Conservation (phyloP, 2,329 filamentous ascomycete species). For the Clarireedia monteithiana region DNA sequence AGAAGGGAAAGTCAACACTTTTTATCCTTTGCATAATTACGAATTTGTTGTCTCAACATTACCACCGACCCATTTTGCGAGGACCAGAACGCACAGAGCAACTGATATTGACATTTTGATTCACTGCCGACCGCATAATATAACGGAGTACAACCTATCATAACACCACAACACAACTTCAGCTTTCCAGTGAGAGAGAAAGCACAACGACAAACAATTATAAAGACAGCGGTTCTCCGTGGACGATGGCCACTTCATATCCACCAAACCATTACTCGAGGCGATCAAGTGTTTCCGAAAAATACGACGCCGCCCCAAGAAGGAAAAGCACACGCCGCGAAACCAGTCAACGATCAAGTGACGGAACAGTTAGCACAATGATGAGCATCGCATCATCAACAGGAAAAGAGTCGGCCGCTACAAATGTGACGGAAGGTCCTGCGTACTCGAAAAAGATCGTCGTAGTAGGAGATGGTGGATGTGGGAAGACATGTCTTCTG, state of each 20-base stretch:
- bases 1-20: neutral
- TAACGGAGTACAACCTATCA: neutral
- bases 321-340: slow-evolving; percentile 27
- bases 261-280: slow-evolving; percentile 25
- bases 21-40: neutral
- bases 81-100: too few relatives aligned
- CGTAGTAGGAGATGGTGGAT: slow-evolving; percentile 94
- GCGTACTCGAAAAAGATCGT: slow-evolving; percentile 99
- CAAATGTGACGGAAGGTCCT: slow-evolving; percentile 82
- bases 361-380: slow-evolving; percentile 83
- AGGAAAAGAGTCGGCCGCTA: slow-evolving; percentile 69
- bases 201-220: too few relatives aligned
- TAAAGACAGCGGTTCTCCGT: too few relatives aligned
- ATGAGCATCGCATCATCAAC: slow-evolving; percentile 62
- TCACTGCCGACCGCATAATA: neutral
- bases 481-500: slow-evolving; percentile 95
- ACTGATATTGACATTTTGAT: neutral
- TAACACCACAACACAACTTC: neutral
- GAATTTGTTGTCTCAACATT: neutral
- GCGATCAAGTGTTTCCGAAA: slow-evolving; percentile 26
- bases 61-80: neutral
- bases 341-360: slow-evolving; percentile 55
- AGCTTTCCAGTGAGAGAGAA: neutral
- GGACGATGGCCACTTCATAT: slow-evolving; percentile 25
- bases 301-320: slow-evolving; percentile 22